These are phyloP conservation scores for Oxalis stricta DNA, from an alignment of 441 rosid species.

Conservation along the genomic window DNA sequence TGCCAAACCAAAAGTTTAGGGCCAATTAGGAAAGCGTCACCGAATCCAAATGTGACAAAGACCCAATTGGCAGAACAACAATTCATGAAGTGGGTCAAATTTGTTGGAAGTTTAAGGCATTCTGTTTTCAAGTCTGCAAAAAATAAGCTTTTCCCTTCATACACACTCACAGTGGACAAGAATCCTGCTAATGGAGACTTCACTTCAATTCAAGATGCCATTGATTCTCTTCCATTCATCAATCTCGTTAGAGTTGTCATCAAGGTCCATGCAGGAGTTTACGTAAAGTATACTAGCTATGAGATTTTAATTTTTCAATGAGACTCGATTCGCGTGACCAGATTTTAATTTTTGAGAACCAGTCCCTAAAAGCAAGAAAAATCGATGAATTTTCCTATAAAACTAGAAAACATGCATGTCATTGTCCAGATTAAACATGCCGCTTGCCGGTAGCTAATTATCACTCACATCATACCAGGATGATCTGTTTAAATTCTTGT, in stretches of 20 bases:
- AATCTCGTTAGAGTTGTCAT: conserved; percentile 84
- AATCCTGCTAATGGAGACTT: conserved; percentile 63
- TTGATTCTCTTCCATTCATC: conserved; percentile 77
- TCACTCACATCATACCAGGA: no score
- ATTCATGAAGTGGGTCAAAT: conserved; percentile 85
- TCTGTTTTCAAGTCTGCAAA: conserved; percentile 62
- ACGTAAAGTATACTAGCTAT: conserved; percentile 35
- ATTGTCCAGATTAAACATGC: no score
- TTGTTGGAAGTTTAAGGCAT: conserved; percentile 71
- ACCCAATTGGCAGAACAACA: conserved; percentile 54
- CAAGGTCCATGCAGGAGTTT: conserved; percentile 88
- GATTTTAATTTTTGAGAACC: no score
- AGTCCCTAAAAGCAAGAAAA: no score
- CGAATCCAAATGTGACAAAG: conserved; percentile 26
- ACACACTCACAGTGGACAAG: conserved; percentile 43
- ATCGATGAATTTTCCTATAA: no score
- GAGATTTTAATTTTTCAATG: not conserved
- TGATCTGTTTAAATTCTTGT: not conserved
- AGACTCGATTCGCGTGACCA: no score
- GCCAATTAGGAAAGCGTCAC: conserved; percentile 18
- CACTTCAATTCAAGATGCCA: conserved; percentile 78
- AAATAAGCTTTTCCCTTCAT: conserved; percentile 82
- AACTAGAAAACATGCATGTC: no score
- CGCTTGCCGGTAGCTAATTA: no score
- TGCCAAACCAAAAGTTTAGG: conserved; percentile 42